Conservation (phyloP, 2,329 filamentous ascomycete genomes). For the Cladosporium cucumerinum region DNA sequence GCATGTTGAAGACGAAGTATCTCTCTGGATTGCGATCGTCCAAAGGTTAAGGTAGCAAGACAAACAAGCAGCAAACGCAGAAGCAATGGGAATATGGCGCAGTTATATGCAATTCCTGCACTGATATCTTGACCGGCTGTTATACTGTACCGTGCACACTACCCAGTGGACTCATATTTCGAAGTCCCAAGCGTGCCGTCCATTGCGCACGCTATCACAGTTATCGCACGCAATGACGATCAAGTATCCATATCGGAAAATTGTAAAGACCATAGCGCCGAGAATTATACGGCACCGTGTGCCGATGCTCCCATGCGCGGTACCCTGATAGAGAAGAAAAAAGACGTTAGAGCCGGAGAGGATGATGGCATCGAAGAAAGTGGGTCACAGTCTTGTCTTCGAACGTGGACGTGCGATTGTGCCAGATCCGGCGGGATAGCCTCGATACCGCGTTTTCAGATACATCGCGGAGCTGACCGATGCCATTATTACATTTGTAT, state of each 20-base stretch:
- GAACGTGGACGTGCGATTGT: not conserved
- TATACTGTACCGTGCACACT: not conserved
- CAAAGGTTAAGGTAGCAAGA: not conserved
- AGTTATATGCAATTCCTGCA: not conserved
- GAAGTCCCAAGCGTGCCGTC: not conserved
- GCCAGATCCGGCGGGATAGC: not conserved
- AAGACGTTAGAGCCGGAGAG: constrained; percentile 2
- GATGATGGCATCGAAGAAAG: constrained; percentile 2
- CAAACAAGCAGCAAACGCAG: not conserved
- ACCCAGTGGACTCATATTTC: not conserved
- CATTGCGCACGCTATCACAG: not conserved
- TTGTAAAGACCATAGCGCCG: not conserved
- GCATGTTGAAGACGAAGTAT: constrained; percentile 5
- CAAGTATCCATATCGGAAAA: not conserved
- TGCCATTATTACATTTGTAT: not conserved
- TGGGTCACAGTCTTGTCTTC: not conserved
- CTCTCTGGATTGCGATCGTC: not conserved
- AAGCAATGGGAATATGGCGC: not conserved
- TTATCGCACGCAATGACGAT: constrained; percentile 4
- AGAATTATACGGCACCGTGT: not conserved
- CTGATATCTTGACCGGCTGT: not conserved
- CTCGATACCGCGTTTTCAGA: not conserved
- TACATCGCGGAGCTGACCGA: not conserved
- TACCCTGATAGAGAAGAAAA: constrained; percentile 1
- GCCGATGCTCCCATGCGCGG: not conserved